Conservation (phyloP, 148 eudicot genomes). For the Rhododendron vialii region DNA sequence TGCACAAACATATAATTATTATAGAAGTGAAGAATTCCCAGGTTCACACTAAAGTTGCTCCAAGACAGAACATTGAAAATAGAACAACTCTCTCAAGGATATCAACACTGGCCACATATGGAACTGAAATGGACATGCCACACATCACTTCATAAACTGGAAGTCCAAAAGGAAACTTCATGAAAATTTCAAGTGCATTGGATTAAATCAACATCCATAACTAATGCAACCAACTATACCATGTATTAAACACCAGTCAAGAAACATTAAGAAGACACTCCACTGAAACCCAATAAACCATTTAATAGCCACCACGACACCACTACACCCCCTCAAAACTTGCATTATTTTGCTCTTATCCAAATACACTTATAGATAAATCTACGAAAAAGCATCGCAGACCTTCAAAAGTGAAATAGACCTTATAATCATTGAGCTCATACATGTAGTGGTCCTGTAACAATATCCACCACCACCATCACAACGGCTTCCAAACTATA, state of each 20-base stretch:
- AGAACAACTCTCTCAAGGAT: background rate
- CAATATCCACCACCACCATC: no score
- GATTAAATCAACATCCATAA: background rate
- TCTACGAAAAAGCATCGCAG: background rate
- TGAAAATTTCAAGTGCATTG: background rate
- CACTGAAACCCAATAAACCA: background rate
- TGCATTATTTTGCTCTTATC: background rate
- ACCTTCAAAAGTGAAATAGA: background rate
- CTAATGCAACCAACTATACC: background rate
- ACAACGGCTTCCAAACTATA: no score
- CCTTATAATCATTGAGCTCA: background rate
- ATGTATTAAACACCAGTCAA: background rate
- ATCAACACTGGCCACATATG: background rate
- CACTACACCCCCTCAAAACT: background rate
- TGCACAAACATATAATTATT: background rate
- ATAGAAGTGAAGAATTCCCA: background rate
- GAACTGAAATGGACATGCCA: background rate
- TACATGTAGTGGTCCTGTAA: background rate
- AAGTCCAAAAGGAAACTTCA: background rate
- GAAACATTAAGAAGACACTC: background rate
- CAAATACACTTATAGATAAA: background rate
- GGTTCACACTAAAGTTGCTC: background rate
- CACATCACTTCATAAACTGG: background rate
- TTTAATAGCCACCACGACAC: background rate
- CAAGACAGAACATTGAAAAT: background rate